Evolutionary conservation across 805 yeast species (phyloP), one percentile per base, ranked within the genome.

Genomic region (Saccharomycopsis sp.): DNA sequence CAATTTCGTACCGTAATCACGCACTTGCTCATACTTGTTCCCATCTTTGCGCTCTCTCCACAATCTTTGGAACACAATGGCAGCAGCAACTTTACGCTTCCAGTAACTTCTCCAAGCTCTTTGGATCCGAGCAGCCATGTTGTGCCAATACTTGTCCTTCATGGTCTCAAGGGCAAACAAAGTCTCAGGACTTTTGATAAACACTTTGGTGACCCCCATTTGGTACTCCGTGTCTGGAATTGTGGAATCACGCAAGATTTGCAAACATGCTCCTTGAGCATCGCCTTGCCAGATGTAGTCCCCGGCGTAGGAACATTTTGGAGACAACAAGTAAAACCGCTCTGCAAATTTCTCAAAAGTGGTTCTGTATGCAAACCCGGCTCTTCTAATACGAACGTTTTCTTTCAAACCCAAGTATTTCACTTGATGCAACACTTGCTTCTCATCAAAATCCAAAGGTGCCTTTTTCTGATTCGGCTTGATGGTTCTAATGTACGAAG

Each of bases 311-410:
- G 96, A 92, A 25, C 96, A 88, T 51, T 77, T 74, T 4, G 87
- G 76, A 1, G 96, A 86, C 35, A 92, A 65, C 39, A 92, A 63
- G 58, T 86, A 89, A 58, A 92, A 92, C 55, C 97, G 71, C 61
- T 92, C 96, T 13, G 86, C 96, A 56, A 92, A 92, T 60, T 88
- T 88, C 45, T 92, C 96, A 61, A 87, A 92, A 0, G 96, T 84
- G 50, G 94, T 95, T 63, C 98, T 80, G 56, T 88, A 92, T 1
- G 98, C 98, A 61, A 92, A 92, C 36, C 98, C 98, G 0, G 98
- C 97, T 67, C 98, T 81, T 69, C 98, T 77, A 51, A 92, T 92
- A 49, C 97, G 75, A 38, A 92, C 97, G 60, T 92, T 92, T 61
- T 92, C 98, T 56, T 92, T 92, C 60, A 92, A 68, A 58, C 98